Evolutionary conservation across 2,329 filamentous ascomycete genomes (phyloP).

Genomic region (Pyrenophora graminea): DNA sequence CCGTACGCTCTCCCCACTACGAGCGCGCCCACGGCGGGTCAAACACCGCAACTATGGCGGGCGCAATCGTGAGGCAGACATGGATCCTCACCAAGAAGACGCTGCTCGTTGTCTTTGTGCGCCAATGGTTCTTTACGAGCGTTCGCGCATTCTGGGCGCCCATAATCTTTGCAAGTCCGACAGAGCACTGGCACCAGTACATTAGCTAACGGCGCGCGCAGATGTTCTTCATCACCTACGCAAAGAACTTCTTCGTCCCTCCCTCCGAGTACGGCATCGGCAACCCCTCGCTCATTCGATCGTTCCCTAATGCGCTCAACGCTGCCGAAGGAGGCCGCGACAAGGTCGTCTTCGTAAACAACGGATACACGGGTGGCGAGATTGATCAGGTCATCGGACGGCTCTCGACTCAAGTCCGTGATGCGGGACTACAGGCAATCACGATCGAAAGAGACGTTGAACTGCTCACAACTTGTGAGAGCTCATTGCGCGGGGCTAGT

Average conservation of each 20-base stretch:
- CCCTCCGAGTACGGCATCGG: constrained; percentile 77
- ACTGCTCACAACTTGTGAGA: constrained; percentile 65
- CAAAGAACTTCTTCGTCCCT: constrained; percentile 81
- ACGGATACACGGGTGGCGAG: constrained; percentile 66
- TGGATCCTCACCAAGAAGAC: constrained; percentile 64
- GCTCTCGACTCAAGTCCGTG: constrained; percentile 62
- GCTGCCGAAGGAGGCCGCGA: constrained; percentile 63
- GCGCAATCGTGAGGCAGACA: constrained; percentile 54
- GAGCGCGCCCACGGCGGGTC: constrained; percentile 20
- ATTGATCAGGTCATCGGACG: constrained; percentile 72
- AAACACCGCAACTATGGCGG: constrained; percentile 25
- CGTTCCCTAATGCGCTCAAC: constrained; percentile 66
- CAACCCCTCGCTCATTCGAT: constrained; percentile 62
- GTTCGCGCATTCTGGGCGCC: constrained; percentile 62
- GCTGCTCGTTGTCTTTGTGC: constrained; percentile 57
- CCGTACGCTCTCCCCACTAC: background rate
- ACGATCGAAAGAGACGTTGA: constrained; percentile 61
- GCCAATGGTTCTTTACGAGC: constrained; percentile 59
- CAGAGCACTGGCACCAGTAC: background rate
- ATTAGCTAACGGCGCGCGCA: constrained; percentile 19
- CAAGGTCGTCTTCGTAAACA: constrained; percentile 79
- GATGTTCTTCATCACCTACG: constrained; percentile 63
- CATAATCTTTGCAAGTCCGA: constrained; percentile 53
- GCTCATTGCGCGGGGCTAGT: constrained; percentile 64
- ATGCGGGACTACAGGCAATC: constrained; percentile 60